Evolutionary conservation across 2,329 filamentous ascomycete genomes (phyloP), one percentile per base, ranked within the genome.

Genomic region (Tolypocladium guangdongense): DNA sequence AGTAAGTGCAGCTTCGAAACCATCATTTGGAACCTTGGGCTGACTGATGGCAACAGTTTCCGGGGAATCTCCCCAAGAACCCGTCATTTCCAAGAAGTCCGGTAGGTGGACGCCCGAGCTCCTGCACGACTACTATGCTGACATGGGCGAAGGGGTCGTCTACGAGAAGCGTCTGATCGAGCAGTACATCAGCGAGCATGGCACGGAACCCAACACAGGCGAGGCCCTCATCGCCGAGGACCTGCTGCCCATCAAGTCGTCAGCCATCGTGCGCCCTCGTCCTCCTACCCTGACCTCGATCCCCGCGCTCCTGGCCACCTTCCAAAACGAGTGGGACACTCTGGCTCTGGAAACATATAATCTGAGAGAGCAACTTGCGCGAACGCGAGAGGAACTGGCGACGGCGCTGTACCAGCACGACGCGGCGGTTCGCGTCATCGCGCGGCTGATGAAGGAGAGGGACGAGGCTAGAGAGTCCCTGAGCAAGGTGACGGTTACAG

Each of bases 281-380:
- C 91, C 93, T 55, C 92, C 93, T 35, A 91, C 90, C 36, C 83
- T 97, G 63, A 97, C 93, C 52, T 99, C 93, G 38, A 96, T 99
- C 66, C 93, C 93, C 24, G 90, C 93, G 20, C 82, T 99, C 53
- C 86, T 99, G 53, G 87, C 89, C 50, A 87, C 91, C 39, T 97
- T 99, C 70, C 93, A 99, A 70, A 95, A 95, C 69, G 93, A 99
- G 77, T 99, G 93, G 93, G 93, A 99, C 68, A 86, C 91, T 10
- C 75, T 96, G 46, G 89, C 92, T 14, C 77, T 97, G 37, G 93
- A 99, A 73, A 88, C 90, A 50, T 96, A 90, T 69, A 93, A 89
- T 60, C 75, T 97, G 56, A 87, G 88, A 72, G 88, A 96, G 69
- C 90, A 96, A 66, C 77, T 99, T 57, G 80, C 86, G 51, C 88